phyloP scores from a whole-genome alignment of 176 grass and related monocot genomes.

The Aegilops sharonensis region DNA sequence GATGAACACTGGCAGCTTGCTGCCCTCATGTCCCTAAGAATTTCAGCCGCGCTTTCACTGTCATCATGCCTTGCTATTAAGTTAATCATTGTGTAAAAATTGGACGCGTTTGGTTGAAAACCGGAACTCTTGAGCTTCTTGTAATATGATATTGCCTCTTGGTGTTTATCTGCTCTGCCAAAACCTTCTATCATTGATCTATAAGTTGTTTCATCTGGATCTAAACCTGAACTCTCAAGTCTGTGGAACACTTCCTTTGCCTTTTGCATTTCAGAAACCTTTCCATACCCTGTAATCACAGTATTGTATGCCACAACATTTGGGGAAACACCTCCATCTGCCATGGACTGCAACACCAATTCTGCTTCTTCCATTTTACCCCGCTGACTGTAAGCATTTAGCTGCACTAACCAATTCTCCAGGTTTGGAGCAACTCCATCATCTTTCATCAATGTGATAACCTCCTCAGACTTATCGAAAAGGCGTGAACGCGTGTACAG shows the following conservation, averaged over 20 bases:
- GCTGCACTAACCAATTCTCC: constrained; percentile 83
- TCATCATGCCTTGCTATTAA: constrained; percentile 73
- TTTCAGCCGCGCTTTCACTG: constrained; percentile 48
- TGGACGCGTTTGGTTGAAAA: constrained; percentile 76
- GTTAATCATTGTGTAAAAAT: constrained; percentile 89
- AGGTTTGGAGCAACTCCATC: constrained; percentile 66
- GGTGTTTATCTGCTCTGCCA: constrained; percentile 60
- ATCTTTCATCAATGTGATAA: constrained; percentile 55
- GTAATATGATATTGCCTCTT: constrained; percentile 61
- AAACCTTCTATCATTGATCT: constrained; percentile 96
- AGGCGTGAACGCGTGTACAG: constrained; percentile 66
- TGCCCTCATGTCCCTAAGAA: constrained; percentile 67
- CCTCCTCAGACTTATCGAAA: constrained; percentile 68
- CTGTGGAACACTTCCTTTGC: constrained; percentile 52
- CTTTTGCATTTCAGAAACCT: constrained; percentile 42
- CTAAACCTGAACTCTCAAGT: constrained; percentile 52
- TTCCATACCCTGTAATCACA: constrained; percentile 91
- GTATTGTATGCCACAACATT: constrained; percentile 93
- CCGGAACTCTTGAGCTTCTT: constrained; percentile 61
- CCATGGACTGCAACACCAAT: constrained; percentile 54
- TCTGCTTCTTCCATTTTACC: constrained; percentile 80
- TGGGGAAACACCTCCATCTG: constrained; percentile 40
- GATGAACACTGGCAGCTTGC: constrained; percentile 65
- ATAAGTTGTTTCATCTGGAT: constrained; percentile 85
- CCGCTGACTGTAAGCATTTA: constrained; percentile 84